Evolutionary conservation across 306 rosid species (phyloP).

Genomic region (Fragaria nilgerrensis): DNA sequence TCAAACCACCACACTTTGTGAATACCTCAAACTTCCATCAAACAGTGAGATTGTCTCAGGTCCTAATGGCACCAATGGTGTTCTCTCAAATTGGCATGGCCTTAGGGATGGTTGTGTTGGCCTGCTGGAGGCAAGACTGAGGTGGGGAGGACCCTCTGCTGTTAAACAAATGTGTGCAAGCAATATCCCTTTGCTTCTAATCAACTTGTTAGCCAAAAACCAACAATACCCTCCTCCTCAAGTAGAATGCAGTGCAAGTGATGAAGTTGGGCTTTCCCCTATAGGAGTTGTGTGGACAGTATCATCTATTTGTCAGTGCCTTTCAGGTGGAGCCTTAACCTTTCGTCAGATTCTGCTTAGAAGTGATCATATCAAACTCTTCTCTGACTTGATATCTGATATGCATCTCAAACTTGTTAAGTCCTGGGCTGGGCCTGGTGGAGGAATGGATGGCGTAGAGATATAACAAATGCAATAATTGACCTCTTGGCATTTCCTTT

Average conservation of each 20-base stretch:
- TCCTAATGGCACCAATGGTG: conserved; percentile 36
- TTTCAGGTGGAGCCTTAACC: conserved; percentile 70
- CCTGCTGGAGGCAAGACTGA: conserved; percentile 70
- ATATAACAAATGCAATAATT: conserved; percentile 58
- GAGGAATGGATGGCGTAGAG: conserved; percentile 75
- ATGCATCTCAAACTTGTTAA: conserved; percentile 70
- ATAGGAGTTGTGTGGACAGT: conserved; percentile 76
- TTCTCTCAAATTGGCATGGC: conserved; percentile 80
- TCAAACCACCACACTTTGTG: conserved; percentile 59
- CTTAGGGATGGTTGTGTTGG: conserved; percentile 86
- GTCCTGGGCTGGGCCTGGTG: conserved; percentile 87
- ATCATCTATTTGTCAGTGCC: conserved; percentile 75
- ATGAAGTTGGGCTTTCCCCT: conserved; percentile 78
- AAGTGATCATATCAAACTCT: conserved; percentile 63
- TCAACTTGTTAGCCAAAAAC: conserved; percentile 55
- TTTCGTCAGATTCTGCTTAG: conserved; percentile 71
- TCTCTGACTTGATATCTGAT: conserved; percentile 65
- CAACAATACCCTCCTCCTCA: conserved; percentile 43
- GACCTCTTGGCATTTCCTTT: conserved; percentile 92
- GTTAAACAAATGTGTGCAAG: conserved; percentile 88
- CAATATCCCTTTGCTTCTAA: conserved; percentile 71
- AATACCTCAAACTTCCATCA: conserved; percentile 55
- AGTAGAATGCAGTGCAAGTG: conserved; percentile 41
- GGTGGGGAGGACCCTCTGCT: conserved; percentile 87
- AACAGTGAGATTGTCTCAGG: conserved; percentile 45